Evolutionary conservation across 1,284 basidiomycete genomes (phyloP), one percentile per base, ranked within the genome.

Genomic region (Volvariella volvacea): DNA sequence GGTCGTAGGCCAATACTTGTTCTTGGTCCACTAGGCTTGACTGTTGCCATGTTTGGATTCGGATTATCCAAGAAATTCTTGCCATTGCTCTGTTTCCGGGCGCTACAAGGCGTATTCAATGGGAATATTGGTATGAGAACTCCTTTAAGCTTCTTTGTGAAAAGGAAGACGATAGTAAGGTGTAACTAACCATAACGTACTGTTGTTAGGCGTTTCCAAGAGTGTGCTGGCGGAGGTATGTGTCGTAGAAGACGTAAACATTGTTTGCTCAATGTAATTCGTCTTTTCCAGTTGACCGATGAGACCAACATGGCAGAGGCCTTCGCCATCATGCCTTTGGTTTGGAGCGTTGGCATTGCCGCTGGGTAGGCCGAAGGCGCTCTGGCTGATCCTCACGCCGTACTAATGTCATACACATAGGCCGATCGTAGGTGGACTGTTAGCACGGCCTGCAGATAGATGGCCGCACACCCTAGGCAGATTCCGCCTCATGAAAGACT

Each of bases 1-100:
- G 74, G 74, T 20, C 64, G 74, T 4, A 67, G 64, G 43, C 73
- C 72, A 4, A 63, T 76, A 19, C 61, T 76, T 42, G 57, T 75
- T 44, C 59, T 50, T 8, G 74, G 74, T 2, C 40, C 40, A 4
- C 52, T 73, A 4, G 52, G 62, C 22, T 51, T 73, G 3, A 63
- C 66, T 8, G 32, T 74, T 6, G 68, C 71, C 14, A 70, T 73
- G 61, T 62, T 67, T 37, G 61, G 62, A 39, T 74, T 76, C 50
- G 74, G 74, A 7, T 49, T 76, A 30, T 70, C 72, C 4, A 64
- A 56, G 32, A 66, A 68, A 0, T 73, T 70, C 48, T 62, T 59
- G 58, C 60, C 62, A 8, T 56, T 68, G 0, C 60, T 69, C 16
- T 22, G 20, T 20, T 68, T 65, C 47, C 67, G 67, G 14, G 62